Evolutionary conservation across 768 basidiomycete species (phyloP), one percentile per base, ranked within the genome.

Genomic region (Lactifluus volemus): DNA sequence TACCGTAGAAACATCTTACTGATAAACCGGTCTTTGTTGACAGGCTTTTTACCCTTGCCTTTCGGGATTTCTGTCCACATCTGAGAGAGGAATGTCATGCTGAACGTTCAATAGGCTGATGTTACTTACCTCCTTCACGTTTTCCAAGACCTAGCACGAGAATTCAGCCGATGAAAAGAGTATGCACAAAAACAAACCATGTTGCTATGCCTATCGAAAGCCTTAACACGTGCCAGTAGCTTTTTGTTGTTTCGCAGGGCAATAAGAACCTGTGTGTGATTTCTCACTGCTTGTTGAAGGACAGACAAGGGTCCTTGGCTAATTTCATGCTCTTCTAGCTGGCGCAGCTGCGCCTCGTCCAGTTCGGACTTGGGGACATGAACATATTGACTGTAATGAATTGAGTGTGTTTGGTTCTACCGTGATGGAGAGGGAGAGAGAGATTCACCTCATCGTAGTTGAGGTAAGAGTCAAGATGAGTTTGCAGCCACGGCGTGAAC

Each of bases 61-160:
- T 98, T 98, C 19, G 97, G 97, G 50, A 86, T 74, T 73, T 99
- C 97, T 21, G 95, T 98, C 97, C 97, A 98, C 96, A 98, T 98
- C 93, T 99, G 63, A 50, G 21, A 48, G 19, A 21, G 15, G 45
- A 54, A 29, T 57, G 9, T 30, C 11, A 21, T 19, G 38, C 39
- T 4, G 21, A 32, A 34, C 9, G 11, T 39, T 49, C 12, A 39
- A 53, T 32, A 30, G 58, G 21, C 6, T 17, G 49, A 65, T 41
- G 49, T 14, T n/a, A 21, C 61, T 48, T 34, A 83, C 94, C 86
- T 98, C 95, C 74, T 98, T 98, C 52, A 97, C 95, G 70, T 98
- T 98, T 76, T 98, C 96, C 61, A 98, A 80, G 17, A 96, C 93
- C 92, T 95, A 63, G 0, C 49, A 34, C 56, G 66, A 14, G 34